These are phyloP conservation scores for Kluyveromyces nonfermentans DNA, from an alignment of 805 yeast species.

Conservation along the genomic window DNA sequence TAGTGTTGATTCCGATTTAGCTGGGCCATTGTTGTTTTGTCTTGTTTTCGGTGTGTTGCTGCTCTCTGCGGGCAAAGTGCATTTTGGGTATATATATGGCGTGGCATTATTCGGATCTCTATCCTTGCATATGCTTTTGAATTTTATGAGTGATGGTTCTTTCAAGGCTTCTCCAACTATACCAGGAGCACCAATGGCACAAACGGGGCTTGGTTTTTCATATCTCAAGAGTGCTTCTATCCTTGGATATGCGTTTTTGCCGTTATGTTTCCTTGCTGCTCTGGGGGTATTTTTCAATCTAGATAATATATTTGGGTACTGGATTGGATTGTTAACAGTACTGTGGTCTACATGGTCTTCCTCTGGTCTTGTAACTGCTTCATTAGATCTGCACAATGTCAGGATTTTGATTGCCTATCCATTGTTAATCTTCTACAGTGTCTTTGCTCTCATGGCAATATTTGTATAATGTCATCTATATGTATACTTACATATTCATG, in stretches of 20 bases:
- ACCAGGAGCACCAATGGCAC: conserved; percentile 34
- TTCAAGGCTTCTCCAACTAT: conserved; percentile 11
- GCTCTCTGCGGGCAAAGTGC: conserved; percentile 83
- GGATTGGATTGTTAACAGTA: conserved; percentile 56
- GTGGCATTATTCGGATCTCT: conserved; percentile 87
- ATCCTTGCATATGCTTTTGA: conserved; percentile 74
- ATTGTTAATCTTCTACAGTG: conserved; percentile 79
- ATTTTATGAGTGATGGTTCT: conserved; percentile 64
- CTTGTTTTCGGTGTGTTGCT: conserved; percentile 76
- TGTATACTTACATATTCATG: neutral
- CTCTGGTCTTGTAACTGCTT: conserved; percentile 84
- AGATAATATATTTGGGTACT: conserved; percentile 68
- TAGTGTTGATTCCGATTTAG: conserved; percentile 83
- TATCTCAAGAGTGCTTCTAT: conserved; percentile 72
- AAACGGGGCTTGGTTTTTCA: neutral
- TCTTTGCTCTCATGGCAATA: conserved; percentile 92
- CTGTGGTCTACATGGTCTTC: conserved; percentile 91
- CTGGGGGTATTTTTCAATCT: conserved; percentile 67
- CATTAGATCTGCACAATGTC: conserved; percentile 72
- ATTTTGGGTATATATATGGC: conserved; percentile 94
- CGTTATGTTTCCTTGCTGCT: conserved; percentile 52
- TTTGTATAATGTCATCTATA: conserved; percentile 39
- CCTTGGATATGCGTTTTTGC: conserved; percentile 87
- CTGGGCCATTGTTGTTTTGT: conserved; percentile 90
- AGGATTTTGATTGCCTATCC: conserved; percentile 92